Base-by-base conservation (phyloP, 805 yeast genomes). In the Brettanomyces sp. region DNA sequence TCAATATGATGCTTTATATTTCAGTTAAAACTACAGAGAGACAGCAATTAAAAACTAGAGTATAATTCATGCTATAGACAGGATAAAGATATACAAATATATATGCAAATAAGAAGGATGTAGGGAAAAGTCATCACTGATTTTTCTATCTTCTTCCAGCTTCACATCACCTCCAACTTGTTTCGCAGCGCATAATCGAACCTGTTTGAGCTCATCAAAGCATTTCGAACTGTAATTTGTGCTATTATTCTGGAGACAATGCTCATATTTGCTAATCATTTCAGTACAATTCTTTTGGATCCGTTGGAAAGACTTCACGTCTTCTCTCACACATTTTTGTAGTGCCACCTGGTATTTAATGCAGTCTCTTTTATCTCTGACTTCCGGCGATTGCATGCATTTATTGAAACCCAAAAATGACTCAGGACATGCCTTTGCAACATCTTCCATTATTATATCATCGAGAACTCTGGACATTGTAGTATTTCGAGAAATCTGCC, bases 371-470 rank as follows among this genome's bases (percentile, higher is more conserved):
- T 73, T 71, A 50, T 69, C 68, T 11, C 77, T 54, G 11, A 49
- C 78, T 45, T 71, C 73, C 36, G 81, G 81, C 34, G 78, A 65
- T 34, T 47, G 63, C 62, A 86, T 74, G 58, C 95, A 86, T 55
- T 77, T 78, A 62, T 86, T 91, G 61, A 82, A 86, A 25, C 73
- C 76, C 47, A 85, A 64, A 52, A 86, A 85, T 56, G 79, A 74
- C 49, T 76, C 79, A 0, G 95, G 93, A 60, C 95, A 86, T 56
- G 72, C 68, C 45, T 77, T 73, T 12, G 95, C 89, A 47, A 84
- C 84, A 56, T 86, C 95, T 50, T 85, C 89, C 50, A 86, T 74
- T 32, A 86, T 73, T 43, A 82, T 68, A 58, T 85, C 90, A 62
- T 86, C 95, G 30, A 86, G 62, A 11, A 70, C 54, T 57, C 69